Evolutionary conservation across 441 rosid species (phyloP), one percentile per base, ranked within the genome.

Genomic region (Dalechampia spathulata): DNA sequence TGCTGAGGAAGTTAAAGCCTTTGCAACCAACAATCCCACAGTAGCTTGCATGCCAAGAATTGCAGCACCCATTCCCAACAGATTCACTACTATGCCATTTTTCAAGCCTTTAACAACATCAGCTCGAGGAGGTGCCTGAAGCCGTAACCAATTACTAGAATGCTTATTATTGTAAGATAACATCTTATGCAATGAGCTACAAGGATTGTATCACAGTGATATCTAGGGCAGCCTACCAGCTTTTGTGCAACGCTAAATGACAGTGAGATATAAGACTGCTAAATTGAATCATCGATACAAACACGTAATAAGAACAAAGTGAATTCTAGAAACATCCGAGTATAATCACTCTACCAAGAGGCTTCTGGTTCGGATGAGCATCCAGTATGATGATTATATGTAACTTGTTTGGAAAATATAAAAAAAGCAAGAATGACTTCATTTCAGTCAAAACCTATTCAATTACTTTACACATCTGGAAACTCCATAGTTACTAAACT

Each of bases 121-220:
- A 69, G 90, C 91, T 39, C 99, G 99, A 5, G 98, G 88, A n/a
- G 96, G 99, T 17, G 98, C 99, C 98, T 90, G 75, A 52, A 71
- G 76, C 28, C 50, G 19, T 36, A 48, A 52, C 6, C 45, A 57
- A 44, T 23, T 9, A 8, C 42, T 30, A 15, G 16, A 32, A 11
- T 34, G 2, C 32, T 17, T 25, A 15, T 37, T 8, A 30, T n/a
- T 36, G 49, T 15, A 45, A 20, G 22, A 38, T 8, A 49, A n/a
- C n/a, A 37, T 10, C 7, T 47, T 26, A 2, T 12, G 30, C 0
- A 58, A 39, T 8, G 27, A 54, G 16, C 50, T 30, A 8, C 4
- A 30, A 30, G n/a, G n/a, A n/a, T n/a, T n/a, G n/a, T n/a, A n/a
- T n/a, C n/a, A n/a, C n/a, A n/a, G n/a, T n/a, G n/a, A n/a, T n/a